phyloP scores from a whole-genome alignment of 441 rosid species.

The Melastoma candidum region DNA sequence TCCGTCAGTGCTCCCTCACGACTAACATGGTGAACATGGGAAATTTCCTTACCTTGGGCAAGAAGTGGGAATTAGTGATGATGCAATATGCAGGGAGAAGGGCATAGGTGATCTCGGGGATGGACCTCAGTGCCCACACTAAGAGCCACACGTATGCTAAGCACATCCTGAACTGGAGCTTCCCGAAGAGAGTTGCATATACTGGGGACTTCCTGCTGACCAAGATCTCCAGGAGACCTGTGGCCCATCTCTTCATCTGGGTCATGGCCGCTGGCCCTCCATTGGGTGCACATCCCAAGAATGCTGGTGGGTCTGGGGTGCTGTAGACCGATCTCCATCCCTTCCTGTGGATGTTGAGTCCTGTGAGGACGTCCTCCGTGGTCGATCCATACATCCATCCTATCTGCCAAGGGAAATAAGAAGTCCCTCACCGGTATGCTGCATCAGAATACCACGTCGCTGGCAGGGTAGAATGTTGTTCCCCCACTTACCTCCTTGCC shows the following conservation, averaged over 20 bases:
- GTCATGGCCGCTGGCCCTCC: constrained; percentile 24
- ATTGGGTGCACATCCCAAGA: constrained; percentile 33
- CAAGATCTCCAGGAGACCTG: constrained; percentile 35
- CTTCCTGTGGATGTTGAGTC: constrained; percentile 42
- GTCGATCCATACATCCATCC: constrained; percentile 46
- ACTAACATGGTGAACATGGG: not conserved
- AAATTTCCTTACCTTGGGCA: constrained; percentile 27
- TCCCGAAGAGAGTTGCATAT: constrained; percentile 3
- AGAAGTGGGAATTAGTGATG: constrained; percentile 32
- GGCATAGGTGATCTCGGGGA: constrained; percentile 38
- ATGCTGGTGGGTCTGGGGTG: constrained; percentile 24
- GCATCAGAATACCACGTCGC: too few species aligned
- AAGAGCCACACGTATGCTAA: constrained; percentile 21
- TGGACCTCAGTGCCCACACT: constrained; percentile 24
- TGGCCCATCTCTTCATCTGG: constrained; percentile 52
- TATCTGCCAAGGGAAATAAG: constrained; percentile 13
- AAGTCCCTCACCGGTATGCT: not conserved
- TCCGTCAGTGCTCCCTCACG: too few species aligned
- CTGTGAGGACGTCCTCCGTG: constrained; percentile 35
- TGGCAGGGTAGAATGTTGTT: too few species aligned
- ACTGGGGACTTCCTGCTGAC: constrained; percentile 22
- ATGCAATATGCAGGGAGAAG: constrained; percentile 35
- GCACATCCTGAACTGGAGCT: constrained; percentile 28
- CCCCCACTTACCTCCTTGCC: constrained; percentile 33
- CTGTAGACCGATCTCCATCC: constrained; percentile 37